A percentile compares a stretch with the other conserved stretches of the same genome.
phyloP scores from a whole-genome alignment of 306 rosid species.

The Potentilla sterilis region DNA sequence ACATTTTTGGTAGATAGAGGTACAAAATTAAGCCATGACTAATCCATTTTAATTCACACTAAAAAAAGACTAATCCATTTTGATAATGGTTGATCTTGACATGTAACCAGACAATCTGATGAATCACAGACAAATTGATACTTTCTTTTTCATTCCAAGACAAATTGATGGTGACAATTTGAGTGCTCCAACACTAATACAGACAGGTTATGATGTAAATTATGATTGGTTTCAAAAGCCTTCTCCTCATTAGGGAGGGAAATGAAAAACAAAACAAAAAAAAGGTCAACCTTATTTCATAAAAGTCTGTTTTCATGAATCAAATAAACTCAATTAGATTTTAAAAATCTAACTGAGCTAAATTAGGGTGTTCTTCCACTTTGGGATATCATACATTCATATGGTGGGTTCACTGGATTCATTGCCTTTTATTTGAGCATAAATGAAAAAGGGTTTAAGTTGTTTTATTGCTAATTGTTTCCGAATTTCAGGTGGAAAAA shows the following conservation, averaged over 20 bases:
- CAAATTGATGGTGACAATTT: neutral
- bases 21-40: neutral
- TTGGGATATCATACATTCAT: neutral
- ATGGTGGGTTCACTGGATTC: neutral
- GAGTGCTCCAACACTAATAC: neutral
- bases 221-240: neutral
- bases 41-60: neutral
- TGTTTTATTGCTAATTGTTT: neutral
- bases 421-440: neutral
- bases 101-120: neutral
- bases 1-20: neutral
- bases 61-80: neutral
- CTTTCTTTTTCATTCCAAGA: neutral
- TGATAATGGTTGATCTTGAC: neutral
- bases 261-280: neutral
- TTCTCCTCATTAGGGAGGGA: neutral
- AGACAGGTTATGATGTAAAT: neutral
- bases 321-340: neutral
- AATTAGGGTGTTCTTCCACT: neutral
- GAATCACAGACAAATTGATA: neutral
- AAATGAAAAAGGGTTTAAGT: neutral
- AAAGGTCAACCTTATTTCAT: neutral
- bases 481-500: neutral
- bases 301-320: neutral
- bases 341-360: neutral